Percentiles rank a stretch among this genome's conserved stretches.
phyloP scores from a whole-genome alignment of 169 alveolate species.

The Plasmodium relictum region DNA sequence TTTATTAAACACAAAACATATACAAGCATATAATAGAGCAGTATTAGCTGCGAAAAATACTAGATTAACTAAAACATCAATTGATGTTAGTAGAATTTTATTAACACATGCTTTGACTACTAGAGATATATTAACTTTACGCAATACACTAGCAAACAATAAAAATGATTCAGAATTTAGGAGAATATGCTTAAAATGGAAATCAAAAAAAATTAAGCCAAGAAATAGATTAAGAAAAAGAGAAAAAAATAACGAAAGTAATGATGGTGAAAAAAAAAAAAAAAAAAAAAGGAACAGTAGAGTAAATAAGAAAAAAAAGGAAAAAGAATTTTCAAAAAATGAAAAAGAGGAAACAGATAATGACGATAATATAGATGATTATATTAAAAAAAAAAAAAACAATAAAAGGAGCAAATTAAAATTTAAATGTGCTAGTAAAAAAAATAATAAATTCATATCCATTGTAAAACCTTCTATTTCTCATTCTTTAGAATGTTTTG shows the following conservation, averaged over 20 bases:
- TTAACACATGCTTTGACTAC: constrained; percentile 62
- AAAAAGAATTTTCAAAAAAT: background rate
- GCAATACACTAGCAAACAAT: constrained; percentile 22
- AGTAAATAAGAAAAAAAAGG: background rate
- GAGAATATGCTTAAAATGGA: constrained; percentile 59
- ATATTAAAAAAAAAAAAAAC: background rate
- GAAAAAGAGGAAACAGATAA: constrained; percentile 7
- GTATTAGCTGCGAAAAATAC: constrained; percentile 60
- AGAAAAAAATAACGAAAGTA: background rate
- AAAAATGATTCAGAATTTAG: constrained; percentile 53
- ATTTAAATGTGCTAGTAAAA: background rate
- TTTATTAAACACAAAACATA: constrained; percentile 41
- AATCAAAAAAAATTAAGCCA: constrained; percentile 23
- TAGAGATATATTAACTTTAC: constrained; percentile 54
- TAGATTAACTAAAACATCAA: constrained; percentile 48
- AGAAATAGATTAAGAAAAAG: constrained; percentile 16
- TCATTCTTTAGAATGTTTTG: constrained; percentile 4
- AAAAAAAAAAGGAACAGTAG: constrained; percentile 7
- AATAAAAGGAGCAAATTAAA: background rate
- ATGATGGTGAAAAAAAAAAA: constrained; percentile 12
- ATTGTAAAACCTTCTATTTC: background rate
- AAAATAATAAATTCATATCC: background rate
- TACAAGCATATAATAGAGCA: constrained; percentile 64
- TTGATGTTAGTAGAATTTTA: constrained; percentile 55
- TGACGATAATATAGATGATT: background rate